Evolutionary conservation across 129 eudicot genomes (phyloP).

Genomic region (Lactuca saligna): DNA sequence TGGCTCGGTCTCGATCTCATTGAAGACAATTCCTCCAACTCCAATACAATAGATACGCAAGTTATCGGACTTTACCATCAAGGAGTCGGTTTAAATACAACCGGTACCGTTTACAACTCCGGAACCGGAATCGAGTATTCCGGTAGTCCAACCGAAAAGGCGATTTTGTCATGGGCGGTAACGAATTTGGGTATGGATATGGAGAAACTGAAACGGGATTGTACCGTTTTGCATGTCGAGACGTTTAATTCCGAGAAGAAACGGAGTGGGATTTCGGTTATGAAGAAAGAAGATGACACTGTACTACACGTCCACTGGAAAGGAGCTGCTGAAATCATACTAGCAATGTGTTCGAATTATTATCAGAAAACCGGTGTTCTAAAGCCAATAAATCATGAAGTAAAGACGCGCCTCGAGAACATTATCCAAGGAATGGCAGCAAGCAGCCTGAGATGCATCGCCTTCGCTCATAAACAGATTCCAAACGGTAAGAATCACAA

Average conservation of each 20-base stretch:
- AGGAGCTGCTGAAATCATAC: slow-evolving; percentile 88
- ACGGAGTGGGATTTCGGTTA: slow-evolving; percentile 62
- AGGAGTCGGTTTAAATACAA: slow-evolving; percentile 77
- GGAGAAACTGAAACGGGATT: slow-evolving; percentile 53
- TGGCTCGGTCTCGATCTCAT: slow-evolving; percentile 59
- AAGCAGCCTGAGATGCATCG: slow-evolving; percentile 83
- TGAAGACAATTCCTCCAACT: slow-evolving; percentile 18
- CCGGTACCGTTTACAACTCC: slow-evolving; percentile 55
- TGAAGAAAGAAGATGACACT: slow-evolving; percentile 40
- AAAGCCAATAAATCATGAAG: slow-evolving; percentile 38
- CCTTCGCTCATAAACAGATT: slow-evolving; percentile 60
- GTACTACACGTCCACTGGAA: slow-evolving; percentile 69
- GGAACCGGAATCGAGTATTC: slow-evolving; percentile 48
- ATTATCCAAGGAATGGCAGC: slow-evolving; percentile 86
- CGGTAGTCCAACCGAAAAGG: slow-evolving; percentile 94
- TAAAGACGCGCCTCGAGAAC: slow-evolving; percentile 45
- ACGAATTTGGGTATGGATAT: slow-evolving; percentile 62
- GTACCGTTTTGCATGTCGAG: slow-evolving; percentile 55
- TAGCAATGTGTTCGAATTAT: slow-evolving; percentile 69
- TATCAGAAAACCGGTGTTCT: slow-evolving; percentile 37
- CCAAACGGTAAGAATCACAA: slow-evolving; percentile 19
- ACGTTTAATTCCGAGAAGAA: slow-evolving; percentile 85
- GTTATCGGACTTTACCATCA: slow-evolving; percentile 51
- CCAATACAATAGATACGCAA: slow-evolving; percentile 21
- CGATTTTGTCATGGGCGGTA: slow-evolving; percentile 86